phyloP scores from a whole-genome alignment of 371 early-diverging fungal genomes.

The Coemansia sp. region DNA sequence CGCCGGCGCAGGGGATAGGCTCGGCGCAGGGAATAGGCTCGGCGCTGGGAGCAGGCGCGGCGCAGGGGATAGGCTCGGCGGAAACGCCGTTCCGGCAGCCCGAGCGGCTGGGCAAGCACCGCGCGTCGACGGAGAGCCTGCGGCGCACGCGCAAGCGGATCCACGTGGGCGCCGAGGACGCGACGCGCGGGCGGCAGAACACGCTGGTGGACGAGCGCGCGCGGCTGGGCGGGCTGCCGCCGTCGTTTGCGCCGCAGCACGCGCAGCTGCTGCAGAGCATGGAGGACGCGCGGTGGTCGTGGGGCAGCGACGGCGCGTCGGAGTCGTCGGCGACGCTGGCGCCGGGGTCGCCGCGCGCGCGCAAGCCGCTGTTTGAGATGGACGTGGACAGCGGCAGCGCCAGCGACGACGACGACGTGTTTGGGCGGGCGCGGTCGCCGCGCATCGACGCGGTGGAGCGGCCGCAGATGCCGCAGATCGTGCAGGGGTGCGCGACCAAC shows the following conservation, averaged over 20 bases:
- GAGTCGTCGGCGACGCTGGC: slow-evolving; percentile 42
- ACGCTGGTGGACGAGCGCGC: slow-evolving; percentile 47
- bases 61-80: no score
- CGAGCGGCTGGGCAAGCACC: slow-evolving; percentile 52
- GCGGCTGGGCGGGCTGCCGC: slow-evolving; percentile 17
- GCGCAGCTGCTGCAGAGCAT: slow-evolving; percentile 29
- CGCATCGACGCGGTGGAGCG: slow-evolving; percentile 38
- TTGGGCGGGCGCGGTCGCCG: slow-evolving; percentile 21
- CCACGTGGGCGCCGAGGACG: slow-evolving; percentile 44
- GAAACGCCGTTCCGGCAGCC: slow-evolving; percentile 28
- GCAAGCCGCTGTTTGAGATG: slow-evolving; percentile 6
- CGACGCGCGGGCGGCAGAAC: slow-evolving; percentile 47
- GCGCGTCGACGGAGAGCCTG: slow-evolving; percentile 45
- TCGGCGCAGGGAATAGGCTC: no score
- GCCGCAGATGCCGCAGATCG: slow-evolving; percentile 52
- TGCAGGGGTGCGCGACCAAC: slow-evolving; percentile 50
- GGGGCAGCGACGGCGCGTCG: slow-evolving; percentile 39
- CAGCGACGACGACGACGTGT: slow-evolving; percentile 27
- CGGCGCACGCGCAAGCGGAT: slow-evolving; percentile 45
- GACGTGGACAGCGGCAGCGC: slow-evolving; percentile 11
- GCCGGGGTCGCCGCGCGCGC: slow-evolving; percentile 2
- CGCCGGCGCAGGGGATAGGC: no score
- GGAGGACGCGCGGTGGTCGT: slow-evolving; percentile 31
- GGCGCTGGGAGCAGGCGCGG: no score
- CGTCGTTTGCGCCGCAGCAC: slow-evolving; percentile 40